Percentiles rank a stretch among this genome's conserved stretches.
phyloP scores from a whole-genome alignment of 768 basidiomycete genomes.

The Pleurotus tuber-regium region DNA sequence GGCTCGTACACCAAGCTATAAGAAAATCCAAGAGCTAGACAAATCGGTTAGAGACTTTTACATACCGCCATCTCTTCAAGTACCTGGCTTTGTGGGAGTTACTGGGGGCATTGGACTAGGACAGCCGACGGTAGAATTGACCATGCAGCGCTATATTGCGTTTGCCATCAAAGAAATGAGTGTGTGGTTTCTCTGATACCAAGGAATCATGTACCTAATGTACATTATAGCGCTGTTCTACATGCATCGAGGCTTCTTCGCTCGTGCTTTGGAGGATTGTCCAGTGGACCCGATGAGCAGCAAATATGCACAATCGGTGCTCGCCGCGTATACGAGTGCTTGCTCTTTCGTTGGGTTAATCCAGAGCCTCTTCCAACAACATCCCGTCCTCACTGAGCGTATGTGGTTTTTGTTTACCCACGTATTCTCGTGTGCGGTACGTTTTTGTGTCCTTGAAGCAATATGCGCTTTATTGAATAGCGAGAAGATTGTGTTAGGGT shows the following conservation, averaged over 20 bases:
- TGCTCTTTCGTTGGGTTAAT: slow-evolving; percentile 66
- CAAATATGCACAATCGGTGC: slow-evolving; percentile 64
- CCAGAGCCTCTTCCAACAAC: slow-evolving; percentile 62
- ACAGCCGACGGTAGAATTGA: slow-evolving; percentile 51
- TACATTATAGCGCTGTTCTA: slow-evolving; percentile 56
- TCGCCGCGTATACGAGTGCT: slow-evolving; percentile 69
- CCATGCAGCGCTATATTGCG: slow-evolving; percentile 64
- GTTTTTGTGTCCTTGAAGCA: slow-evolving; percentile 18
- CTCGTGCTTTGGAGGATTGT: slow-evolving; percentile 61
- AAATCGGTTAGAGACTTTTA: slow-evolving; percentile 63
- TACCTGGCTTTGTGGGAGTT: slow-evolving; percentile 59
- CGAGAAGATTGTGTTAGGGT: slow-evolving; percentile 62
- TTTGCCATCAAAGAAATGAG: slow-evolving; percentile 72
- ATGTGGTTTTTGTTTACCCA: slow-evolving; percentile 76
- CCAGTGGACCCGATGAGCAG: slow-evolving; percentile 65
- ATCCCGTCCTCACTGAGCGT: slow-evolving; percentile 63
- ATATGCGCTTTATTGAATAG: slow-evolving; percentile 3
- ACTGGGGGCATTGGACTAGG: slow-evolving; percentile 39
- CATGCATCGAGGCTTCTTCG: slow-evolving; percentile 75
- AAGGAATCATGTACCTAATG: not conserved
- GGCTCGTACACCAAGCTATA: slow-evolving; percentile 58
- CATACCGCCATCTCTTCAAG: slow-evolving; percentile 61
- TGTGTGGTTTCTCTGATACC: slow-evolving; percentile 25
- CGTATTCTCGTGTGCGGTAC: slow-evolving; percentile 68
- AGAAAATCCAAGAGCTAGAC: slow-evolving; percentile 61